Evolutionary conservation across 352 stramenopile genomes (phyloP).

Genomic region (Phytophthora multivora): DNA sequence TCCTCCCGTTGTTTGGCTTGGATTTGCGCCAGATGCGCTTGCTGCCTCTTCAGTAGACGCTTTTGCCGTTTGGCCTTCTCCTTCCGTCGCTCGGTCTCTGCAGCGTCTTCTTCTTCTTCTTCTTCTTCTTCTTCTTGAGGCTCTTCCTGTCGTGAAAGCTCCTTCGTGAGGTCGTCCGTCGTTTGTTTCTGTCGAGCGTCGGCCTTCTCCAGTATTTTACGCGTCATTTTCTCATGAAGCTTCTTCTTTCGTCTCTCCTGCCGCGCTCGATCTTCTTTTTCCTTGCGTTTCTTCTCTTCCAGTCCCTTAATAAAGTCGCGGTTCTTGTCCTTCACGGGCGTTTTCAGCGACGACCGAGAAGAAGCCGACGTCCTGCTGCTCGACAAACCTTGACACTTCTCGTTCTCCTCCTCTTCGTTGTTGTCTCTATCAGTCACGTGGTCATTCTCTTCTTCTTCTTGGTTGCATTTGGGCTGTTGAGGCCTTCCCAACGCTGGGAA

Average conservation of each 20-base stretch:
- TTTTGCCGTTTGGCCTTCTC: slow-evolving; percentile 52
- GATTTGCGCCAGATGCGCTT: slow-evolving; percentile 54
- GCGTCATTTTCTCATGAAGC: slow-evolving; percentile 60
- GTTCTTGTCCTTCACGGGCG: slow-evolving; percentile 48
- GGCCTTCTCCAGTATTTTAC: slow-evolving; percentile 57
- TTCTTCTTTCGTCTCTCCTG: slow-evolving; percentile 60
- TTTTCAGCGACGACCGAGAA: slow-evolving; percentile 19
- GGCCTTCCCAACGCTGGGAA: slow-evolving; percentile 47
- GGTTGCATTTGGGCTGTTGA: slow-evolving; percentile 34
- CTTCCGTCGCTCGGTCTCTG: slow-evolving; percentile 25
- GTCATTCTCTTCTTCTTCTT: slow-evolving; percentile 41
- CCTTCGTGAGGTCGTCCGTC: slow-evolving; percentile 20
- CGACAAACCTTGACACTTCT: slow-evolving; percentile 19
- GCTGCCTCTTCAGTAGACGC: slow-evolving; percentile 62
- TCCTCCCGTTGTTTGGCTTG: slow-evolving; percentile 60
- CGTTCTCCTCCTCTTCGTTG: slow-evolving; percentile 30
- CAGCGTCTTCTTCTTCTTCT: slow-evolving; percentile 6
- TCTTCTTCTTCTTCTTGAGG: slow-evolving; percentile 28
- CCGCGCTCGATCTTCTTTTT: slow-evolving; percentile 54
- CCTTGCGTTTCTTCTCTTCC: slow-evolving; percentile 74
- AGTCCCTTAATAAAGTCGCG: slow-evolving; percentile 72
- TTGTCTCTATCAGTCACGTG: slow-evolving; percentile 12
- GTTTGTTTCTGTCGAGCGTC: slow-evolving; percentile 36
- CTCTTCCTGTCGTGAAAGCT: slow-evolving; percentile 10
- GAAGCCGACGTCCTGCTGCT: slow-evolving; percentile 20